phyloP scores from a whole-genome alignment of 306 rosid genomes.

The Canavalia ensiformis region DNA sequence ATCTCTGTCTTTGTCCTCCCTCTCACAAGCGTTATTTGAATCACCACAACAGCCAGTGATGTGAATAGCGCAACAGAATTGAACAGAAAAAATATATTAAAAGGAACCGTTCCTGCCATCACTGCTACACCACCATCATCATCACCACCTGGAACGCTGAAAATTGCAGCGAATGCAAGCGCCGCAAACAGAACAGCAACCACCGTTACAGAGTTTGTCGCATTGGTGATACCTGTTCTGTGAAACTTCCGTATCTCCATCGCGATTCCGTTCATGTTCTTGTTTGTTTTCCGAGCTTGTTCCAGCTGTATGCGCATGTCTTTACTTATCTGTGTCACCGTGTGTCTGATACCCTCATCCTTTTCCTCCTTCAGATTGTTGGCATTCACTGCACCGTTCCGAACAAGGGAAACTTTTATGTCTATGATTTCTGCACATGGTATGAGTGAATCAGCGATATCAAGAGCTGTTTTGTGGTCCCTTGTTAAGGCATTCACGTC shows the following conservation, averaged over 20 bases:
- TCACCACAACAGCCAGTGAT: conserved; percentile 74
- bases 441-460: conserved; percentile 70
- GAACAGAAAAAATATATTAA: conserved; percentile 67
- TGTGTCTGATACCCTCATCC: conserved; percentile 66
- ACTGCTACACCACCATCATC: conserved; percentile 56
- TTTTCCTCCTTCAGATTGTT: conserved; percentile 70
- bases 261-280: conserved; percentile 69
- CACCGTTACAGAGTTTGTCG: conserved; percentile 76
- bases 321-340: conserved; percentile 68
- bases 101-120: conserved; percentile 49
- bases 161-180: conserved; percentile 77
- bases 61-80: conserved; percentile 72
- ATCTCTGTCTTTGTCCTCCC: conserved; percentile 72
- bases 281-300: conserved; percentile 74
- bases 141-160: conserved; percentile 77
- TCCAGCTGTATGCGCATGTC: conserved; percentile 76
- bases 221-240: conserved; percentile 68
- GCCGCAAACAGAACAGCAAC: conserved; percentile 81
- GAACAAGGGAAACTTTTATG: conserved; percentile 58
- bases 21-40: conserved; percentile 76
- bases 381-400: conserved; percentile 62
- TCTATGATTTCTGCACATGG: conserved; percentile 62
- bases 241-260: conserved; percentile 69
- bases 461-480: conserved; percentile 75
- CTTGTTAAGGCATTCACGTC: conserved; percentile 76